Evolutionary conservation across 306 rosid species (phyloP).

Genomic region (Vicia sativa): DNA sequence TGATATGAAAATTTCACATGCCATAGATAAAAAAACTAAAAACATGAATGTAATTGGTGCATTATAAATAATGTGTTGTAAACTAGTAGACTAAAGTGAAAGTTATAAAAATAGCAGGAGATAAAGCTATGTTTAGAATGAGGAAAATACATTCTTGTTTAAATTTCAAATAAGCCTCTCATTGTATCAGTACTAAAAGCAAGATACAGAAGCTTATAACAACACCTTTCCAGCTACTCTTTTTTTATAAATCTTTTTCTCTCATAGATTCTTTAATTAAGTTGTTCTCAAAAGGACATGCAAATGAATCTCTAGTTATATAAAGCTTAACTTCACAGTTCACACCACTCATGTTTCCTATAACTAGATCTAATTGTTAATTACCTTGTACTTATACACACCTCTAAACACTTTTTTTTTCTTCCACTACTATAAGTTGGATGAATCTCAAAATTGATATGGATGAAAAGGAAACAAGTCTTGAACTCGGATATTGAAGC

Average conservation of each 20-base stretch:
- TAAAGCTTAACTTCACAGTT: slow-evolving; percentile 32
- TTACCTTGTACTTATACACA: not conserved
- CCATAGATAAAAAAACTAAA: no score
- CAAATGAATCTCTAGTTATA: slow-evolving; percentile 30
- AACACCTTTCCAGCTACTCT: slow-evolving; percentile 34
- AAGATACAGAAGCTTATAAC: slow-evolving; percentile 9
- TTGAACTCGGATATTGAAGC: no score
- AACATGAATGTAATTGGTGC: no score
- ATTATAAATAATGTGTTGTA: no score
- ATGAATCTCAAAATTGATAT: slow-evolving; percentile 47
- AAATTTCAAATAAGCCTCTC: no score
- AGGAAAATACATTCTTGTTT: no score
- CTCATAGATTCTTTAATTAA: slow-evolving; percentile 35
- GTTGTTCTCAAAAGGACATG: slow-evolving; percentile 44
- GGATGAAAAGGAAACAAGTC: slow-evolving; percentile 54
- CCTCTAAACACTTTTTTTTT: not conserved
- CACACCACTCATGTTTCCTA: slow-evolving; percentile 20
- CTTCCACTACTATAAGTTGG: slow-evolving; percentile 33
- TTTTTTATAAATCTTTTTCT: slow-evolving; percentile 25
- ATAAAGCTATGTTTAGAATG: no score
- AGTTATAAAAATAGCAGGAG: no score
- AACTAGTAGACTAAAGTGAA: no score
- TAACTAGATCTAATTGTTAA: slow-evolving; percentile 2
- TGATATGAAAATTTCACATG: no score
- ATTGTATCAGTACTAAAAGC: slow-evolving; percentile 13